phyloP scores from a whole-genome alignment of 768 basidiomycete species.

The Mycena haematopus region DNA sequence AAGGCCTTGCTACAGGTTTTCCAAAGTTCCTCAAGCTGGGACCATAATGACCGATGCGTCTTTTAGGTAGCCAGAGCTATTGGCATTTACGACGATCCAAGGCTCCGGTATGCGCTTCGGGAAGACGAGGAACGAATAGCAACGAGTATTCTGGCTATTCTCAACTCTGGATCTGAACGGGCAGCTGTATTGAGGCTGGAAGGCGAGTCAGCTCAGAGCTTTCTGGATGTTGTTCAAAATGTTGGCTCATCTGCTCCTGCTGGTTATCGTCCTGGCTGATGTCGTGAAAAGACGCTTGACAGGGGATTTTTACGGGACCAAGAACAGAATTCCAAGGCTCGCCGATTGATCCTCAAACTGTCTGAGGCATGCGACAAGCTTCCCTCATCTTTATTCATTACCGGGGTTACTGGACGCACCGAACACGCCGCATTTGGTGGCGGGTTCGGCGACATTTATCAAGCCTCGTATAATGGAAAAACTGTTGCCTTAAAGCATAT shows the following conservation, averaged over 20 bases:
- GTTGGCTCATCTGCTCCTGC: not conserved
- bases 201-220: slow-evolving; percentile 6
- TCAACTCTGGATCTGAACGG: slow-evolving; percentile 1
- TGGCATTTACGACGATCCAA: not conserved
- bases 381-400: slow-evolving; percentile 29
- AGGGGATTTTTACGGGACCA: not conserved
- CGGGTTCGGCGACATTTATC: slow-evolving; percentile 33
- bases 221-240: slow-evolving; percentile 17
- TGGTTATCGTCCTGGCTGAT: not conserved
- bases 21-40: not conserved
- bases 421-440: slow-evolving; percentile 24
- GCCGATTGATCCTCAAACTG: slow-evolving; percentile 28
- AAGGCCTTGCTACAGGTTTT: slow-evolving; percentile 9
- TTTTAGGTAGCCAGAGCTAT: slow-evolving; percentile 4
- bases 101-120: slow-evolving; percentile 3
- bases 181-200: slow-evolving; percentile 3
- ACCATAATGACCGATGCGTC: not conserved
- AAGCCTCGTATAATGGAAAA: slow-evolving; percentile 20
- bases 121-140: slow-evolving; percentile 17
- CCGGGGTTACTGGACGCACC: slow-evolving; percentile 21
- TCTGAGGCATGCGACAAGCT: slow-evolving; percentile 25
- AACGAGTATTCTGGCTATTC: not conserved
- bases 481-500: slow-evolving; percentile 16
- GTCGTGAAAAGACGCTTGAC: slow-evolving; percentile 3
- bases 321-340: slow-evolving; percentile 11